Evolutionary conservation across 441 rosid species (phyloP), one percentile per base, ranked within the genome.

Genomic region (Adansonia gregorii): DNA sequence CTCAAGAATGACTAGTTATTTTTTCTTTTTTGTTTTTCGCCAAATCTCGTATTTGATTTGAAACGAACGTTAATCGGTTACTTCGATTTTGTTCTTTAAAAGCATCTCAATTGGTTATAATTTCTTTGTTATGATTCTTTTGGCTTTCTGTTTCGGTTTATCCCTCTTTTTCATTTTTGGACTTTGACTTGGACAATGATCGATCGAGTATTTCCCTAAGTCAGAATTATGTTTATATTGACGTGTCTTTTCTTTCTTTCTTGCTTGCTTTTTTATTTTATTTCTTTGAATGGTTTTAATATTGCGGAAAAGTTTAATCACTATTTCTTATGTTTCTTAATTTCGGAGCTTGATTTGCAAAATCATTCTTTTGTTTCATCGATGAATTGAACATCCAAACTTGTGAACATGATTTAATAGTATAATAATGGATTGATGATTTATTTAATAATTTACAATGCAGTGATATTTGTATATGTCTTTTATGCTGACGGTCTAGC

Each of bases 401-500:
- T 24, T 55, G 39, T 10, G 59, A 5, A 27, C 14, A 46, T 48
- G 22, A 7, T 8, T 20, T 46, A 14, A 1, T 69, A 14, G 58
- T 12, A 69, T 49, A 14, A 68, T 27, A 24, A 3, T 56, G 3
- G 52, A 70, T 65, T 41, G 46, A 78, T 71, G 79, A 78, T 72
- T 66, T 60, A 27, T 63, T 70, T 66, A 41, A 54, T 68, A 71
- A 31, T 72, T 74, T 43, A 24, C 24, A 46, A 56, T 78, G 84
- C 85, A 83, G 83, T 72, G 64, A 39, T 39, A 20, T 73, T 68
- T 83, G 76, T 35, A 27, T 71, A 67, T 72, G 48, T 68, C 27
- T 55, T 79, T 68, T 64, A 12, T 70, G 82, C 56, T 81, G 83
- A 76, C 60, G 64, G 52, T 73, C 66, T 79, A 78, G 71, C 39